Evolutionary conservation across 805 yeast species (phyloP), one percentile per base, ranked within the genome.

Genomic region (Saccharomyces jurei): DNA sequence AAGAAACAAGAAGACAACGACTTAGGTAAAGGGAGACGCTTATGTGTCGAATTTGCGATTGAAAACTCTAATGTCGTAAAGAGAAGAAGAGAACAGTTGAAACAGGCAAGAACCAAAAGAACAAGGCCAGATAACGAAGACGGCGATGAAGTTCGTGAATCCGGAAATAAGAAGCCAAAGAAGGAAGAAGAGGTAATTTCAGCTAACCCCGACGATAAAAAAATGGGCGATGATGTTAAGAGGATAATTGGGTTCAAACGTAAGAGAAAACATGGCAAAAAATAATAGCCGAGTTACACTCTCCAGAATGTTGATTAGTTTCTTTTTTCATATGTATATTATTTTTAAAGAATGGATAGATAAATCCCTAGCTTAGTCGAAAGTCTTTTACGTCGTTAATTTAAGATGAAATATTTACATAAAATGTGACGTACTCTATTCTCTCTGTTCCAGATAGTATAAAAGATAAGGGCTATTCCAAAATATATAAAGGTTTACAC

Each of bases 21-120:
- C 49, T 81, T 81, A 8, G 71, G 74, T 26, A 75, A 77, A 53
- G 81, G 81, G 66, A 83, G 97, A 74, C 82, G 89, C 58, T 76
- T 94, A 56, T 88, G 92, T 64, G 98, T 83, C 31, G 99, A 94
- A 69, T 94, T 94, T 75, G 97, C 99, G 5, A 79, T 94, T 63
- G 99, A 94, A 69, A 90, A 94, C 69, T 95, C 97, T 30, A 87
- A 87, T 66, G 96, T 94, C 54, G 85, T 94, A 46, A 88, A 87
- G 73, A 86, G 97, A 73, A 85, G 97, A 76, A 80, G 81, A 57
- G 97, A 90, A 51, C 83, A 78, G 63, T 78, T 80, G 36, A 69
- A 69, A 63, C 71, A 70, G 50, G 73, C 80, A 17, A 73, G 71
- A 59, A 74, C 71, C 36, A 54, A 63, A 25, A 67, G 70, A 11